A percentile compares a stretch with the other conserved stretches of the same genome.
phyloP scores from a whole-genome alignment of 192 early-diverging fungal species.

The Podila verticillata region DNA sequence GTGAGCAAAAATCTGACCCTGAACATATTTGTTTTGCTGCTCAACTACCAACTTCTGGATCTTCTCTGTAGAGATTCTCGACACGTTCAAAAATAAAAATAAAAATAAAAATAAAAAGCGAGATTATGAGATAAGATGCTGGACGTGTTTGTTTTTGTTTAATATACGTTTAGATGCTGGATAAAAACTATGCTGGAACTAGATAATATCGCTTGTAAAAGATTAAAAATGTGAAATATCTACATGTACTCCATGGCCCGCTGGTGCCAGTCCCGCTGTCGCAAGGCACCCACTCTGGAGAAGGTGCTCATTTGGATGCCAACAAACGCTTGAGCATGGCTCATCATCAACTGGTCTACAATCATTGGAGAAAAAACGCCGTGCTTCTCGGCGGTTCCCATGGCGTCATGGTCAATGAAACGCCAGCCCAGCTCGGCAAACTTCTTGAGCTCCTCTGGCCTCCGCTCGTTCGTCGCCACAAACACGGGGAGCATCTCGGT shows the following conservation, averaged over 20 bases:
- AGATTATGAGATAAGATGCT: no score
- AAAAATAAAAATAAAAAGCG: no score
- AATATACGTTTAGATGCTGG: no score
- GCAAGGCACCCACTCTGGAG: slow-evolving; percentile 41
- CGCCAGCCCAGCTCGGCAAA: slow-evolving; percentile 45
- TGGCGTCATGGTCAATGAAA: slow-evolving; percentile 27
- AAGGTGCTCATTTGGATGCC: slow-evolving; percentile 50
- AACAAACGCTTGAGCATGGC: slow-evolving; percentile 37
- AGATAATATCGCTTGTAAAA: neutral
- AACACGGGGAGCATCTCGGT: slow-evolving; percentile 36
- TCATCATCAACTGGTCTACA: slow-evolving; percentile 47
- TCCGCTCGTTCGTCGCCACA: slow-evolving; percentile 43
- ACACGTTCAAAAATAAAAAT: no score
- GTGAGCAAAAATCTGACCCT: no score
- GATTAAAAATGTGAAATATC: neutral
- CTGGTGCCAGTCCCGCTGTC: slow-evolving; percentile 32
- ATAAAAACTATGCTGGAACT: no score
- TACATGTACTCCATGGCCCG: slow-evolving; percentile 21
- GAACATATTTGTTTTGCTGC: no score
- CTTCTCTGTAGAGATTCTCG: no score
- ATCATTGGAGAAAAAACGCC: slow-evolving; percentile 48
- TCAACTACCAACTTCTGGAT: no score
- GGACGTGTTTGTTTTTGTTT: no score
- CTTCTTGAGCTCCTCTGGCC: slow-evolving; percentile 41
- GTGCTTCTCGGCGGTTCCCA: slow-evolving; percentile 29